These are phyloP conservation scores for Colletotrichum sp. DNA, from an alignment of 2,329 filamentous ascomycete genomes.

Conservation along the genomic window DNA sequence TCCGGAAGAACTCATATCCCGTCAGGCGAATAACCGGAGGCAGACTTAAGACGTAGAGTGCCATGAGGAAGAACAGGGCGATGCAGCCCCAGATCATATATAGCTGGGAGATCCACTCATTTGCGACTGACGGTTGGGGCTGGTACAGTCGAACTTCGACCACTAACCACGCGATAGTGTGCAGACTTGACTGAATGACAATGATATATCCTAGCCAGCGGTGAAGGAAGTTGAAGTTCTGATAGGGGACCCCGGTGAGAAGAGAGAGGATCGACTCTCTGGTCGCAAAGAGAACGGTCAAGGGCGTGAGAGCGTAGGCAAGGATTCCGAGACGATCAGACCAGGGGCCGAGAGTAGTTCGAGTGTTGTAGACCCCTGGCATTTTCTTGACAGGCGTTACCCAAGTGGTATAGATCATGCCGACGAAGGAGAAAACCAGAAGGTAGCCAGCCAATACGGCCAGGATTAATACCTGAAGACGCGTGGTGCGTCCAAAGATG, in stretches of 20 bases:
- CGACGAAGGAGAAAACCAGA: conserved; percentile 71
- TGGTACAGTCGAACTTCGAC: conserved; percentile 72
- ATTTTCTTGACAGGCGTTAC: conserved; percentile 67
- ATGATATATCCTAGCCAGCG: conserved; percentile 79
- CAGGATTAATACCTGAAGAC: conserved; percentile 70
- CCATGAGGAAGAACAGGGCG: conserved; percentile 66
- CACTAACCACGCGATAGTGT: conserved; percentile 75
- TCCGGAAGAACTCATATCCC: conserved; percentile 80
- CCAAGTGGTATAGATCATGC: conserved; percentile 72
- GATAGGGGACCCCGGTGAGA: conserved; percentile 75
- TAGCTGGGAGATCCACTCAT: conserved; percentile 61
- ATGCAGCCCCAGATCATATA: conserved; percentile 79
- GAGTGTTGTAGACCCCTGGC: conserved; percentile 64
- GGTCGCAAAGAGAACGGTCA: conserved; percentile 69
- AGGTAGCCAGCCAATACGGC: conserved; percentile 65
- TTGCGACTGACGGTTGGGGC: conserved; percentile 67
- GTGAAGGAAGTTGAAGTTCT: conserved; percentile 79
- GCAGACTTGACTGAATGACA: conserved; percentile 68
- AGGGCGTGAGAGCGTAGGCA: conserved; percentile 75
- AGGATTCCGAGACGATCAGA: conserved; percentile 73
- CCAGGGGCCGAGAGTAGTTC: conserved; percentile 70
- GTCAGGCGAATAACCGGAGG: conserved; percentile 64
- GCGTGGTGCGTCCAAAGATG: conserved; percentile 72
- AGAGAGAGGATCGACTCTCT: conserved; percentile 74
- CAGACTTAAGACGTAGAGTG: conserved; percentile 65